Base-by-base conservation (phyloP, 176 grass and related monocot genomes). In the Triticum timopheevii region DNA sequence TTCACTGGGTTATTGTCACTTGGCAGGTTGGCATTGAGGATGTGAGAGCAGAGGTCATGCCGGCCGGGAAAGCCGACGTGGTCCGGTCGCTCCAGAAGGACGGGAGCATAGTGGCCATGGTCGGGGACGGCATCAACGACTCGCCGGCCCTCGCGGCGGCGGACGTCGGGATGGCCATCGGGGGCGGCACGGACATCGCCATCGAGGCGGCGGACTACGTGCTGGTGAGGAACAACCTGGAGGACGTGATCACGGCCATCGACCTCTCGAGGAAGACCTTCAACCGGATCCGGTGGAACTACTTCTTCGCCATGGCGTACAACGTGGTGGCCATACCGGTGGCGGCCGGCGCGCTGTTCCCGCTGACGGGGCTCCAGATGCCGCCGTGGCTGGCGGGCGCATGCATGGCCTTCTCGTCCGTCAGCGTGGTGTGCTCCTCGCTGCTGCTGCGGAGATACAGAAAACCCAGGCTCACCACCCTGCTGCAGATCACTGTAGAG, bases 261-360 rank as follows among this genome's bases (percentile, higher is more conserved):
- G 95, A 98, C 45, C 93, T 98, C 66, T 98, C 95, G 35, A 85
- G 93, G 92, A 98, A 98, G 86, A 98, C 95, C 1, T 98, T 98
- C 82, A 87, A 87, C 72, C 91, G 95, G n/a, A 98, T 98, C 80
- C 91, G 95, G 5, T 98, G 85, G 95, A 98, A 98, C 81, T 98
- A 98, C 85, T 95, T 98, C 89, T 98, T 98, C 42, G 95, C 95
- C 0, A 98, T 98, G 91, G 91, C 95, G 13, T 98, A 98, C 86
- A 98, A 98, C 23, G 65, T 93, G 0, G 69, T 98, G 0, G 95
- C 95, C 13, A 98, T 98, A 24, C 95, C 95, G 2, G 31, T 98
- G 3, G 95, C 95, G 3, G 95, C 95, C 0, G 95, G 95, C 16
- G 88, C 94, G 15, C 85, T 98, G 63, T 98, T 95, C 82, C 93